Conservation (phyloP, 1,284 basidiomycete genomes). For the Cutaneotrichosporon sp. region DNA sequence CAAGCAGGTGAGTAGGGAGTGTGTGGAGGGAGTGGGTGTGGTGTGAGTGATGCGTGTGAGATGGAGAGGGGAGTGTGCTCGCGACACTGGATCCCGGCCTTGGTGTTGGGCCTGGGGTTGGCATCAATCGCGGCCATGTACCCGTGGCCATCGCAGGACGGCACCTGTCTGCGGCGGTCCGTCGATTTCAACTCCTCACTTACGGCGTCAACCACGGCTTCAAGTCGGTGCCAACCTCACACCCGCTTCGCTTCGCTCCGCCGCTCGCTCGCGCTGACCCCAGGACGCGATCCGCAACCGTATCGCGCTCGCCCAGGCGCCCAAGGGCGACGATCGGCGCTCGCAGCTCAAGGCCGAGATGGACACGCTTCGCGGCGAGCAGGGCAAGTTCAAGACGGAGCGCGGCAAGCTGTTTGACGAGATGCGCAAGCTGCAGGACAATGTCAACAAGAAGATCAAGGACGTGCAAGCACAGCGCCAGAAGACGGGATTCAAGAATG, state of each 20-base stretch:
- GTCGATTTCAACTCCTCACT: too few relatives aligned
- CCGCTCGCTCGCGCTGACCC: constrained; percentile 9
- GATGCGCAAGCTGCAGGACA: constrained; percentile 77
- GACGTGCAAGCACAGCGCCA: constrained; percentile 78
- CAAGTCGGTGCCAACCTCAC: not conserved
- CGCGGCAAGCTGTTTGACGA: constrained; percentile 78
- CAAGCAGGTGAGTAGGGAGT: constrained; percentile 65
- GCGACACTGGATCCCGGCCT: too few relatives aligned
- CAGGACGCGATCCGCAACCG: constrained; percentile 78
- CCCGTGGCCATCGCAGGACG: too few relatives aligned
- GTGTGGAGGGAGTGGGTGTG: not conserved
- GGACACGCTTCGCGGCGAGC: constrained; percentile 73
- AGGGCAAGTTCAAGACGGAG: constrained; percentile 71
- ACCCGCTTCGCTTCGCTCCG: not conserved
- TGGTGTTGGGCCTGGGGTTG: too few relatives aligned
- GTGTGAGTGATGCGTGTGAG: not conserved
- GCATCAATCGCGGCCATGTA: too few relatives aligned
- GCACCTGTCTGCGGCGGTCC: too few relatives aligned
- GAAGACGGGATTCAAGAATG: constrained; percentile 80
- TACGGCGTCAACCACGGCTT: too few relatives aligned
- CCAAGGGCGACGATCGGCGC: constrained; percentile 60
- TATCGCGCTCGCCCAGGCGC: constrained; percentile 64
- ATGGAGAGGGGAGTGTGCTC: too few relatives aligned
- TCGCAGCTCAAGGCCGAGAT: constrained; percentile 76
- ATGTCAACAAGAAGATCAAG: constrained; percentile 83